Evolutionary conservation across 768 basidiomycete species (phyloP).

Genomic region (Dacryopinax spathularia): DNA sequence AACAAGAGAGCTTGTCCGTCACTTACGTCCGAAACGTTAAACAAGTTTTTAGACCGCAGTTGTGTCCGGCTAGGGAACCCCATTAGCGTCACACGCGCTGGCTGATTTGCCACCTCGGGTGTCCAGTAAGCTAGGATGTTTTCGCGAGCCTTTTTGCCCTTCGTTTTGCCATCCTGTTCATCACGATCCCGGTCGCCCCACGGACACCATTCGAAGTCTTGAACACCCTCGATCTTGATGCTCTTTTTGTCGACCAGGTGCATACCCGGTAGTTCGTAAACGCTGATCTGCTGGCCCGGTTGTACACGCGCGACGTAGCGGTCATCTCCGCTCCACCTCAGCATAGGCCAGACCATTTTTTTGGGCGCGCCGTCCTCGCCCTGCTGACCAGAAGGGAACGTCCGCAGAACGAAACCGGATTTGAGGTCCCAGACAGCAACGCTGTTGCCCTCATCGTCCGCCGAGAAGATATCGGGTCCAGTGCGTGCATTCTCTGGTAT

Average conservation of each 20-base stretch:
- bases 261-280: conserved; percentile 92
- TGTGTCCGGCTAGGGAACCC: conserved; percentile 72
- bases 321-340: conserved; percentile 97
- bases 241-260: conserved; percentile 89
- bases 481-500: conserved; percentile 68
- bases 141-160: conserved; percentile 43
- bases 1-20: neutral
- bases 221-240: conserved; percentile 90
- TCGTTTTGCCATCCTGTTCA: conserved; percentile 31
- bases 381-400: conserved; percentile 61
- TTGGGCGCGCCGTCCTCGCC: conserved; percentile 38
- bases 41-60: conserved; percentile 88
- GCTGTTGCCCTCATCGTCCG: conserved; percentile 92
- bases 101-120: conserved; percentile 90
- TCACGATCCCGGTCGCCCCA: conserved; percentile 78
- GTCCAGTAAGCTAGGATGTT: conserved; percentile 97
- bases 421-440: conserved; percentile 98
- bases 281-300: conserved; percentile 84
- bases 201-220: conserved; percentile 98
- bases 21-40: conserved; percentile 90
- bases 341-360: conserved; percentile 68
- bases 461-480: conserved; percentile 73
- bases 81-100: conserved; percentile 88
- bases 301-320: conserved; percentile 83
- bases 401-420: conserved; percentile 79